phyloP scores from a whole-genome alignment of 2,329 filamentous ascomycete species.

The Teratosphaeria nubilosa region DNA sequence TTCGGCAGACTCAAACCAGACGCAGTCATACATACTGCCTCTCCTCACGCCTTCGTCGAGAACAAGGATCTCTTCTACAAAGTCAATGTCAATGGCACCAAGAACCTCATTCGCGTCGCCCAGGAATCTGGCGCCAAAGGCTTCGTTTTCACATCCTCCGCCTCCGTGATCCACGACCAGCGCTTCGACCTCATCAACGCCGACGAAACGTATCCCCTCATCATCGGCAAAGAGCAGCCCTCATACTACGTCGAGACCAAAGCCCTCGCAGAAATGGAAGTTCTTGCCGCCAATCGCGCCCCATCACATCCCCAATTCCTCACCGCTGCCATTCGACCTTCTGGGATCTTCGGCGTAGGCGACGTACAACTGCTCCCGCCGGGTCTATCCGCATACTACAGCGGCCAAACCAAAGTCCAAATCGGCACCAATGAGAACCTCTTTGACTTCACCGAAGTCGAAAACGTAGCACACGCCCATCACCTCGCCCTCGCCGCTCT shows the following conservation, averaged over 20 bases:
- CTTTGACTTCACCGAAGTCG: slow-evolving; percentile 45
- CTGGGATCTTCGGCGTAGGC: slow-evolving; percentile 42
- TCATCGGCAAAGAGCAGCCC: slow-evolving; percentile 37
- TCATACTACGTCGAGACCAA: slow-evolving; percentile 44
- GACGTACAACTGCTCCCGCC: slow-evolving; percentile 38
- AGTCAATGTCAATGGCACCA: slow-evolving; percentile 43
- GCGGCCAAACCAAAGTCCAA: slow-evolving; percentile 41
- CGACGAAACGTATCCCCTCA: slow-evolving; percentile 38
- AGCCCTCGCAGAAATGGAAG: slow-evolving; percentile 37
- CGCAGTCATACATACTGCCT: slow-evolving; percentile 42
- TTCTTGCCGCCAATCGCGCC: slow-evolving; percentile 40
- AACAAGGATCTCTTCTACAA: slow-evolving; percentile 35
- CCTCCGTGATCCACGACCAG: slow-evolving; percentile 39
- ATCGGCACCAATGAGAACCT: slow-evolving; percentile 43
- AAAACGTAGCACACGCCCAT: slow-evolving; percentile 43
- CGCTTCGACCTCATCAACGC: slow-evolving; percentile 38
- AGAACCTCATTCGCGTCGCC: slow-evolving; percentile 37
- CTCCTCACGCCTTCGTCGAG: slow-evolving; percentile 30
- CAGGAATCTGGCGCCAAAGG: slow-evolving; percentile 41
- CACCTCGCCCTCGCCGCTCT: slow-evolving; percentile 42
- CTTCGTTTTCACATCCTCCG: slow-evolving; percentile 44
- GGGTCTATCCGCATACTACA: slow-evolving; percentile 35
- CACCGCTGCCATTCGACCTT: slow-evolving; percentile 40
- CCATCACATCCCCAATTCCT: slow-evolving; percentile 33
- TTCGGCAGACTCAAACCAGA: slow-evolving; percentile 36